Evolutionary conservation across 305 asterid genomes (phyloP).

Genomic region (Fraxinus xanthoxyloides): DNA sequence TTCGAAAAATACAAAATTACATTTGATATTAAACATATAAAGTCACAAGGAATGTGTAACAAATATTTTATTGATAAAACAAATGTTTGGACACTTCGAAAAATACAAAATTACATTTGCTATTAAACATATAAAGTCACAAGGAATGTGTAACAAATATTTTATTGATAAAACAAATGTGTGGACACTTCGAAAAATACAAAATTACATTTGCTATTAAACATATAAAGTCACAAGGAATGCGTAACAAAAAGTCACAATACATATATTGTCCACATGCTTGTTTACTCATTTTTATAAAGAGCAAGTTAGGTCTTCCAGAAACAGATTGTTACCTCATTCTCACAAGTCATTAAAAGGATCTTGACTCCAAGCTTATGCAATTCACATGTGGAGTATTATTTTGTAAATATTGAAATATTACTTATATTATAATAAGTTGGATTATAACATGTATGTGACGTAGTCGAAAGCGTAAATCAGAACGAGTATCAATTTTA

Average conservation of each 20-base stretch:
- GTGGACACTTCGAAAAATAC: not conserved
- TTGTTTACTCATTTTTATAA: conserved; percentile 21
- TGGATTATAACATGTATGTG: not conserved
- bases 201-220: not conserved
- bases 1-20: no score
- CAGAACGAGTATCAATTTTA: no score
- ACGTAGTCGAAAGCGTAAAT: no score
- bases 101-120: no score
- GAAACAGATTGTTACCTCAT: conserved; percentile 39
- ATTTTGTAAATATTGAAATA: not conserved
- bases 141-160: no score
- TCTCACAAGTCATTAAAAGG: conserved; percentile 24
- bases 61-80: no score
- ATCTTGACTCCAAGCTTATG: conserved; percentile 33
- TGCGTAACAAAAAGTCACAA: not conserved
- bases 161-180: not conserved
- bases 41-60: no score
- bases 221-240: conserved; percentile 17
- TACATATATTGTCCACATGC: conserved; percentile 29
- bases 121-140: no score
- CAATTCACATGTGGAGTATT: conserved; percentile 39
- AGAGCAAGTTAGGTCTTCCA: conserved; percentile 44
- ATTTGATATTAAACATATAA: no score
- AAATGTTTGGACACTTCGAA: no score
- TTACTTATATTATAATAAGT: not conserved